phyloP scores from a whole-genome alignment of 2,329 filamentous ascomycete species.

The Amauroascus verrucosus region DNA sequence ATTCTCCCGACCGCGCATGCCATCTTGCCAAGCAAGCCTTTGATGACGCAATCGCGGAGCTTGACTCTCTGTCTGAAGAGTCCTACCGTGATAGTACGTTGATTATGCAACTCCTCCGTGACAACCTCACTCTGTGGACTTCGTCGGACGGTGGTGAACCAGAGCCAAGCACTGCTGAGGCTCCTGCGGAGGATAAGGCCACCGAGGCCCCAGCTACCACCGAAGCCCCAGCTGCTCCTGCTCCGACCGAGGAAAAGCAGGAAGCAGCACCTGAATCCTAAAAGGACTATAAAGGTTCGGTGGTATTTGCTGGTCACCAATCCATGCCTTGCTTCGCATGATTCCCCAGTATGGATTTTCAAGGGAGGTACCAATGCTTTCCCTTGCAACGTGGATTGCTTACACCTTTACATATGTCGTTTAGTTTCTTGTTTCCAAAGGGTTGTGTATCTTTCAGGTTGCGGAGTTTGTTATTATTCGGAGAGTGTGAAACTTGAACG shows the following conservation, averaged over 20 bases:
- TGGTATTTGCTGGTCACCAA: background rate
- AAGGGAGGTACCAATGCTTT: constrained; percentile 1
- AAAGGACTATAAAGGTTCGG: constrained; percentile 7
- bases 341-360: background rate
- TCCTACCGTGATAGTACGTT: constrained; percentile 98
- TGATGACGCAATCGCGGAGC: constrained; percentile 96
- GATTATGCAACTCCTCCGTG: constrained; percentile 97
- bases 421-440: constrained; percentile 11
- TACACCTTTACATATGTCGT: constrained; percentile 11
- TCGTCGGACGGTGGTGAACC: constrained; percentile 77
- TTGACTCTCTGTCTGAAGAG: constrained; percentile 94
- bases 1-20: constrained; percentile 94
- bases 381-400: constrained; percentile 8
- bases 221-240: constrained; percentile 8
- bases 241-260: constrained; percentile 14
- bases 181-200: constrained; percentile 33
- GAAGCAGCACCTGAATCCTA: constrained; percentile 29
- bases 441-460: constrained; percentile 15
- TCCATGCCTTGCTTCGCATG: background rate
- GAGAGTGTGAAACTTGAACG: constrained; percentile 10
- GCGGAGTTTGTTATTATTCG: constrained; percentile 15
- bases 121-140: constrained; percentile 97
- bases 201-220: constrained; percentile 28
- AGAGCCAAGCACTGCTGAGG: constrained; percentile 40
- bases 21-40: constrained; percentile 99